These are phyloP conservation scores for Ambrosia artemisiifolia DNA, from an alignment of 129 eudicot species.

Conservation along the genomic window DNA sequence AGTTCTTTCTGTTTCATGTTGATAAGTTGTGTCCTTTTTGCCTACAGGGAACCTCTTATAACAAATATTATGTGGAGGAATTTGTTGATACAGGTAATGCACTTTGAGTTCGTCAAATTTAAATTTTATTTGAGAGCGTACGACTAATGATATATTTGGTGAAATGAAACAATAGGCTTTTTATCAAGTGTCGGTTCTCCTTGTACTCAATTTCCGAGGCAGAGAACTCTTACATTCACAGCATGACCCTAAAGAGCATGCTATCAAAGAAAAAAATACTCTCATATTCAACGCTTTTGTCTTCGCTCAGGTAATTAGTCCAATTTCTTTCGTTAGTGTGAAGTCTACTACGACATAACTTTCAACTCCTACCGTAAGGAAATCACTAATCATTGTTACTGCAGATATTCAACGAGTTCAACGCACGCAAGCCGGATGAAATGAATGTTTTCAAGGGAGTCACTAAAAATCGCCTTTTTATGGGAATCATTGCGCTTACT, in stretches of 20 bases:
- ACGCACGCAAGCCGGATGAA: slow-evolving; percentile 91
- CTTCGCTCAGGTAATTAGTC: slow-evolving; percentile 64
- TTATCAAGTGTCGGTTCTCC: slow-evolving; percentile 78
- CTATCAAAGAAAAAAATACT: slow-evolving; percentile 69
- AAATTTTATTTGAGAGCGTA: background rate
- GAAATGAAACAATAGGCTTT: slow-evolving; percentile 47
- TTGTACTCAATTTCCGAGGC: slow-evolving; percentile 69
- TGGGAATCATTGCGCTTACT: slow-evolving; percentile 66
- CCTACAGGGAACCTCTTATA: slow-evolving; percentile 57
- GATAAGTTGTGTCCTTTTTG: background rate
- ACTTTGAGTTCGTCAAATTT: background rate
- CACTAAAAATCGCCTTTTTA: slow-evolving; percentile 59
- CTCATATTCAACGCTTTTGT: slow-evolving; percentile 90
- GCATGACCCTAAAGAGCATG: slow-evolving; percentile 44
- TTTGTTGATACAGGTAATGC: slow-evolving; percentile 41
- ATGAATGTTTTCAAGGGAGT: slow-evolving; percentile 78
- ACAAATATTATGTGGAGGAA: slow-evolving; percentile 67
- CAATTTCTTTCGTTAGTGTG: background rate
- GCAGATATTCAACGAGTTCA: slow-evolving; percentile 83
- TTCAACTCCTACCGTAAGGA: background rate
- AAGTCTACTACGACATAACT: background rate
- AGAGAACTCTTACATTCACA: slow-evolving; percentile 43
- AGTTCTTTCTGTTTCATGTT: background rate
- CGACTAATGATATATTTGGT: background rate
- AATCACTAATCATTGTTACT: background rate